Conservation (phyloP, 2,329 filamentous ascomycete species). For the Monosporascus sp. region DNA sequence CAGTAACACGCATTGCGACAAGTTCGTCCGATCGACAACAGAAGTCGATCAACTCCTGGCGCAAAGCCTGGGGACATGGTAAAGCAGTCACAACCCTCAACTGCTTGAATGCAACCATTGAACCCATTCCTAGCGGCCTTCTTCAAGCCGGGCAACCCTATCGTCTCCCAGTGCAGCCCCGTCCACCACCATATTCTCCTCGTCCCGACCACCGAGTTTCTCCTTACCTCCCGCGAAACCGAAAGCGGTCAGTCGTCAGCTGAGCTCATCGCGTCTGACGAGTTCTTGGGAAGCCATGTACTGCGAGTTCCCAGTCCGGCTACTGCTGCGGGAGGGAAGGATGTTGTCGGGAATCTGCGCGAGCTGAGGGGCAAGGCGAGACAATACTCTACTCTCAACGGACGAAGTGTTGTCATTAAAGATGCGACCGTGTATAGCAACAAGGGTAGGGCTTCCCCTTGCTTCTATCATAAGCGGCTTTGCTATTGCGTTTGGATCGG, state of each 20-base stretch:
- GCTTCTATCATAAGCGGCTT: slow-evolving; percentile 12
- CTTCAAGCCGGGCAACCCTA: slow-evolving; percentile 76
- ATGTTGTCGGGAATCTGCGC: slow-evolving; percentile 59
- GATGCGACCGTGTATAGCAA: slow-evolving; percentile 92
- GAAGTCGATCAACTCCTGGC: slow-evolving; percentile 7
- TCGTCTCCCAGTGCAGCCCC: slow-evolving; percentile 85
- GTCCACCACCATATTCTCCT: slow-evolving; percentile 90
- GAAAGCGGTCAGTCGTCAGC: slow-evolving; percentile 72
- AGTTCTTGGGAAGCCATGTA: slow-evolving; percentile 96
- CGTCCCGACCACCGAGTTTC: slow-evolving; percentile 86
- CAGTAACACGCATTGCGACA: neutral
- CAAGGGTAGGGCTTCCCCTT: slow-evolving; percentile 58
- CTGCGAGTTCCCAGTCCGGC: slow-evolving; percentile 66
- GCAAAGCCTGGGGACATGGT: slow-evolving; percentile 14
- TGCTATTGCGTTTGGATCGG: slow-evolving; percentile 1
- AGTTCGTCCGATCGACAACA: neutral
- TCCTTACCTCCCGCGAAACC: slow-evolving; percentile 80
- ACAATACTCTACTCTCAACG: slow-evolving; percentile 89
- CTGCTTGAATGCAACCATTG: slow-evolving; percentile 86
- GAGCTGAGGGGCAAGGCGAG: slow-evolving; percentile 90
- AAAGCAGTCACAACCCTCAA: slow-evolving; percentile 26
- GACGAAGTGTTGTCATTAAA: slow-evolving; percentile 88
- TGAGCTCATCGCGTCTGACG: slow-evolving; percentile 82
- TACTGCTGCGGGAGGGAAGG: slow-evolving; percentile 48
- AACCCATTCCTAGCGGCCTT: slow-evolving; percentile 98